phyloP scores from a whole-genome alignment of 1,284 basidiomycete genomes.

The Somion occarium region DNA sequence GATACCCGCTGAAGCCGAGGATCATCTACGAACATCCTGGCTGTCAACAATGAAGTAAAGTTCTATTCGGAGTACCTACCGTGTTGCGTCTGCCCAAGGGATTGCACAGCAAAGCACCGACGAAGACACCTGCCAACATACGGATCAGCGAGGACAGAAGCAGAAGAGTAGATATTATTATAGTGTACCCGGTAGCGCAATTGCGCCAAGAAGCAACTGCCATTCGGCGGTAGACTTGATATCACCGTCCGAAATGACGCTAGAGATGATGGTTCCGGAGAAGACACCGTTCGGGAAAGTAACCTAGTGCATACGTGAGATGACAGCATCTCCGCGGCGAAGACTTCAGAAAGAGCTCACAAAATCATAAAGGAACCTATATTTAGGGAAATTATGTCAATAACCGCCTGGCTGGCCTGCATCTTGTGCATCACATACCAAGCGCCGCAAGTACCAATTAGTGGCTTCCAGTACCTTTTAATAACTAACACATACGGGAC shows the following conservation, averaged over 20 bases:
- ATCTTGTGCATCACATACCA: slow-evolving; percentile 38
- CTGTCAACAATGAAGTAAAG: too few species aligned
- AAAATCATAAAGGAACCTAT: slow-evolving; percentile 73
- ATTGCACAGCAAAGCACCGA: slow-evolving; percentile 63
- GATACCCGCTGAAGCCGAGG: slow-evolving; percentile 70
- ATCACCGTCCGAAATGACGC: slow-evolving; percentile 47
- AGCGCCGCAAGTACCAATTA: slow-evolving; percentile 69
- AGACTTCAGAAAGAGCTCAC: slow-evolving; percentile 30
- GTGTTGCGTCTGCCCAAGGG: slow-evolving; percentile 60
- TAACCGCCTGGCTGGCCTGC: slow-evolving; percentile 1
- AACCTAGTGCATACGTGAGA: slow-evolving; percentile 32
- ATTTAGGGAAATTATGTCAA: slow-evolving; percentile 1
- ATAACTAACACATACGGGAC: slow-evolving; percentile 64
- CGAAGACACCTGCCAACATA: slow-evolving; percentile 31
- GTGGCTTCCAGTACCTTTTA: slow-evolving; percentile 62
- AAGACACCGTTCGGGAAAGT: slow-evolving; percentile 56
- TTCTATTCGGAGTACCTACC: slow-evolving; percentile 25
- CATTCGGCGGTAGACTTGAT: slow-evolving; percentile 62
- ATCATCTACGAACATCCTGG: slow-evolving; percentile 55
- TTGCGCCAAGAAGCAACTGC: slow-evolving; percentile 62
- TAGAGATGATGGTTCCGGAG: slow-evolving; percentile 60
- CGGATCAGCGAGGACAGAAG: neutral
- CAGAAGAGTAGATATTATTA: neutral
- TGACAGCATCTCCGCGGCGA: neutral
- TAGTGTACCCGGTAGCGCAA: slow-evolving; percentile 60